Evolutionary conservation across 2,329 filamentous ascomycete species (phyloP), one percentile per base, ranked within the genome.

Genomic region (Colletotrichum sp.): DNA sequence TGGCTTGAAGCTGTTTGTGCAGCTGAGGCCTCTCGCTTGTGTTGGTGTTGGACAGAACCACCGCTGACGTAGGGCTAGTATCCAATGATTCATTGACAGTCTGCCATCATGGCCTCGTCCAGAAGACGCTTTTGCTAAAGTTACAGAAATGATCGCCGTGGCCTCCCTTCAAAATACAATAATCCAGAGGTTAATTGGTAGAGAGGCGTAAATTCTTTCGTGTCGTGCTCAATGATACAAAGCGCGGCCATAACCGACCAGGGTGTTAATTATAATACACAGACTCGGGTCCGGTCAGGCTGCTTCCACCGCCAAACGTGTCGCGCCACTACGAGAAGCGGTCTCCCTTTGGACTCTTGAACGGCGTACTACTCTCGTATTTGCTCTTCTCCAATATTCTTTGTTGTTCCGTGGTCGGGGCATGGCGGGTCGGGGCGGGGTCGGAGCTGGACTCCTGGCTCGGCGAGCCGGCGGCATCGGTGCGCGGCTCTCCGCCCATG

Each of bases 351-450:
- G 89, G 91, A 85, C 93, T 94, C 80, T 91, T 88, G 85, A 93
- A 99, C 71, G 96, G 94, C 79, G 91, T 89, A 69, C 88, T 88
- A 36, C 94, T 93, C 87, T 99, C 96, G 85, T 98, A 99, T 86
- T 98, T 98, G 84, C 95, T 94, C 89, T 95, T 98, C 84, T 96
- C 94, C 43, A 87, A 81, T 30, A 94, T 88, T 78, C 90, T 88
- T 82, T 95, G 89, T 59, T 88, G 86, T 82, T 94, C 94, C 57
- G 91, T 94, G 78, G 93, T 89, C 3, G 95, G 94, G 76, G 94
- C 94, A 85, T 98, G 96, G 78, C 93, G 89, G 69, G 95, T 98
- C 12, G 96, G 94, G 15, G 96, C 96, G n/a, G 95, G 95, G 85
- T 98, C 96, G 78, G 88, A 87, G 81, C 90, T 92, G 36, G 93